Evolutionary conservation across 257 asterid genomes (phyloP).

Genomic region (Solanum clarkiae): DNA sequence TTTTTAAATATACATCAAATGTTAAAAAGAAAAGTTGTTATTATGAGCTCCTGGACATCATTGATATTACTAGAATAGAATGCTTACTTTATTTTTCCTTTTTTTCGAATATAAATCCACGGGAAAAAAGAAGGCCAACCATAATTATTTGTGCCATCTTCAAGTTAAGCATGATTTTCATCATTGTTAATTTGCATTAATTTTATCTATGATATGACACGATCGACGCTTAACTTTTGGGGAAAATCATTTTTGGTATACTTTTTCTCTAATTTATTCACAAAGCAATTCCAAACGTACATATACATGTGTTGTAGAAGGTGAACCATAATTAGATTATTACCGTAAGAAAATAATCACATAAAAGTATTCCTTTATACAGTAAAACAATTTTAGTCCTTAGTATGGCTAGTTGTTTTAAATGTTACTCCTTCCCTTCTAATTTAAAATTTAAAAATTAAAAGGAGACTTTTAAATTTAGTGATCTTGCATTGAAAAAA

Average conservation of each 20-base stretch:
- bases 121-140: neutral
- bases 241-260: neutral
- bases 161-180: neutral
- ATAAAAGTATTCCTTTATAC: neutral
- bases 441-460: no score
- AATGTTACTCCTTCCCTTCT: neutral
- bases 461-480: no score
- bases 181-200: neutral
- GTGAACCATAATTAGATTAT: neutral
- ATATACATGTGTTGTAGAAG: neutral
- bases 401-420: no score
- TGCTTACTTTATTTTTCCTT: neutral
- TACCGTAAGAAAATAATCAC: neutral
- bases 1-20: neutral
- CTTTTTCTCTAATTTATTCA: neutral
- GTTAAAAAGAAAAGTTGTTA: neutral
- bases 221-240: neutral
- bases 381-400: neutral
- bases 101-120: neutral
- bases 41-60: neutral
- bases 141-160: neutral
- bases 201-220: neutral
- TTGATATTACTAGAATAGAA: neutral
- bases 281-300: neutral
- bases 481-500: no score